These are phyloP conservation scores for Gracilaria caudata DNA, from an alignment of 23 red algal species.

Conservation along the genomic window DNA sequence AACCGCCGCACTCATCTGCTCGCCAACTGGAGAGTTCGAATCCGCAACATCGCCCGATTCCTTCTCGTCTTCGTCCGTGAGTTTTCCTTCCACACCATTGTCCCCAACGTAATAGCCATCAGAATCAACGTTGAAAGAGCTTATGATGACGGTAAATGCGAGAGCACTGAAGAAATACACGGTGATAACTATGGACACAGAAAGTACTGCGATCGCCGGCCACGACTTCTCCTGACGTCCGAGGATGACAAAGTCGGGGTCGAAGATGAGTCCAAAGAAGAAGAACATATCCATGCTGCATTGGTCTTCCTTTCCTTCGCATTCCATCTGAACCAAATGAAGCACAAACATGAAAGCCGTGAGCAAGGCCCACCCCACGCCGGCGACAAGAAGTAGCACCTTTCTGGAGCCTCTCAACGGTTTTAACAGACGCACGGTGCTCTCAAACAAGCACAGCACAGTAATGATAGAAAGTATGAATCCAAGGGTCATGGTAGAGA, in stretches of 20 bases:
- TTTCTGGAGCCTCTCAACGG: conserved; percentile 15
- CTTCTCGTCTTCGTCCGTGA: conserved; percentile 2
- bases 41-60: not conserved
- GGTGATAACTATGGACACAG: conserved; percentile 49
- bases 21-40: not conserved
- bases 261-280: conserved; percentile 85
- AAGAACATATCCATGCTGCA: conserved; percentile 54
- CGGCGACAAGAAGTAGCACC: not conserved
- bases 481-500: conserved; percentile 58
- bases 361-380: conserved; percentile 23
- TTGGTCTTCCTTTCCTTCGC: conserved; percentile 40
- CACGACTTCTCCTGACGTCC: conserved; percentile 28
- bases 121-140: conserved; percentile 28
- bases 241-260: conserved; percentile 19
- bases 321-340: conserved; percentile 67
- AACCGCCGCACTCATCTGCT: too few species aligned
- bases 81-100: conserved; percentile 1
- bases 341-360: conserved; percentile 64
- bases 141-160: conserved; percentile 27
- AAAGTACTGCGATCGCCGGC: conserved; percentile 40
- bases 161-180: conserved; percentile 49
- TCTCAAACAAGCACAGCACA: conserved; percentile 43
- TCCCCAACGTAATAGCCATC: conserved; percentile 46
- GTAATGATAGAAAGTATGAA: conserved; percentile 44
- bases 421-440: conserved; percentile 11